Evolutionary conservation across 352 stramenopile species (phyloP).

Genomic region (Plasmopara muralis): DNA sequence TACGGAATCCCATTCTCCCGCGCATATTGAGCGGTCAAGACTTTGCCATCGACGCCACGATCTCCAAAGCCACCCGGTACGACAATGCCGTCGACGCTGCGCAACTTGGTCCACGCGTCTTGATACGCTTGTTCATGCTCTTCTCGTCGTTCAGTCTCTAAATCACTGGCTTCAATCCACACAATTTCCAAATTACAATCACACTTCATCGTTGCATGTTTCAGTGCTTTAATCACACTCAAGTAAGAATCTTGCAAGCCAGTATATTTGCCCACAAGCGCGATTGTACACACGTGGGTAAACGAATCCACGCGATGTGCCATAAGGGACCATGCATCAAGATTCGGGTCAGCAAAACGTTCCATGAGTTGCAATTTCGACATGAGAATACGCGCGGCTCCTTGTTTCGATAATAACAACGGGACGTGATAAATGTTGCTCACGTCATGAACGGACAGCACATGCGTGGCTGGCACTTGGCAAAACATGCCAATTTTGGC

Average conservation of each 20-base stretch:
- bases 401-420: slow-evolving; percentile 94
- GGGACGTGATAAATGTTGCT: slow-evolving; percentile 99
- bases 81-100: slow-evolving; percentile 91
- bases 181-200: slow-evolving; percentile 92
- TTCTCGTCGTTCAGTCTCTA: slow-evolving; percentile 86
- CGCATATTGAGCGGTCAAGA: slow-evolving; percentile 93
- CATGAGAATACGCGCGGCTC: slow-evolving; percentile 91
- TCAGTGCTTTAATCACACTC: slow-evolving; percentile 95
- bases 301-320: slow-evolving; percentile 91
- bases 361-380: slow-evolving; percentile 89
- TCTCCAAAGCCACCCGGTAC: slow-evolving; percentile 98
- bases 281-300: slow-evolving; percentile 91
- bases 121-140: slow-evolving; percentile 66
- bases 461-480: slow-evolving; percentile 91
- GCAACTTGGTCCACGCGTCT: slow-evolving; percentile 91
- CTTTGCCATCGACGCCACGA: slow-evolving; percentile 97
- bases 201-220: slow-evolving; percentile 94
- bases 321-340: slow-evolving; percentile 86
- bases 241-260: slow-evolving; percentile 98
- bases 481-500: slow-evolving; percentile 99
- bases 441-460: slow-evolving; percentile 98
- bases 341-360: slow-evolving; percentile 69
- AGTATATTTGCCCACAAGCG: slow-evolving; percentile 99
- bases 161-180: slow-evolving; percentile 96
- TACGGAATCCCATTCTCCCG: slow-evolving; percentile 95